Conservation (phyloP, 495 filamentous ascomycete species). For the Letharia columbiana region DNA sequence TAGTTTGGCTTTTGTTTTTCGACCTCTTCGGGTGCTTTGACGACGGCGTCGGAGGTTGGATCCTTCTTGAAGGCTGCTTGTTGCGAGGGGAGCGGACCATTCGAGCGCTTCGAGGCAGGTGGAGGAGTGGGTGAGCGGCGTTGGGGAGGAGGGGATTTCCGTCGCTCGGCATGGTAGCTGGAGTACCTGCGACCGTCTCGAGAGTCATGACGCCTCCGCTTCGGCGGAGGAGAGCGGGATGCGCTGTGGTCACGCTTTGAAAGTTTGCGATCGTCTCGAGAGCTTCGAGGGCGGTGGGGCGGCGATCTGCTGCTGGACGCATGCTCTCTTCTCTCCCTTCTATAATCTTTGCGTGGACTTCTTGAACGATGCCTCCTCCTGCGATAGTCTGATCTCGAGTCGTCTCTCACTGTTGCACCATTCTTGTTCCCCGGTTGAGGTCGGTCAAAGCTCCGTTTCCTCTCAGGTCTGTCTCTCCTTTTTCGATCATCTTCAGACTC, state of each 20-base stretch:
- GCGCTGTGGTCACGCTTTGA: conserved; percentile 28
- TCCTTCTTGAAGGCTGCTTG: conserved; percentile 55
- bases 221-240: conserved; percentile 18
- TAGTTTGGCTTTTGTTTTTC: conserved; percentile 89
- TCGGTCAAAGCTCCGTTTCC: conserved; percentile 4
- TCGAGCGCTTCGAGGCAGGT: conserved; percentile 29
- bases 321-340: background rate
- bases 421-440: background rate
- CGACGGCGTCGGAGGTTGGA: conserved; percentile 27
- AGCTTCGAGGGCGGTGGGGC: conserved; percentile 20
- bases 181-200: background rate
- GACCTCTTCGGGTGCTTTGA: conserved; percentile 33
- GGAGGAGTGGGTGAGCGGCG: conserved; percentile 28
- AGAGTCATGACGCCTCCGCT: conserved; percentile 9
- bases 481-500: conserved; percentile 1
- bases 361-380: background rate
- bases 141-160: conserved; percentile 32
- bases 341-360: background rate
- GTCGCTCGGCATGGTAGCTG: background rate
- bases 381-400: conserved; percentile 8
- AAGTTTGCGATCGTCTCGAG: conserved; percentile 26
- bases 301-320: conserved; percentile 23
- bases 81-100: conserved; percentile 61
- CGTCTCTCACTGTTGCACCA: background rate
- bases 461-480: background rate